These are phyloP conservation scores for Nepenthes gracilis DNA, from an alignment of 148 eudicot genomes.

Conservation along the genomic window DNA sequence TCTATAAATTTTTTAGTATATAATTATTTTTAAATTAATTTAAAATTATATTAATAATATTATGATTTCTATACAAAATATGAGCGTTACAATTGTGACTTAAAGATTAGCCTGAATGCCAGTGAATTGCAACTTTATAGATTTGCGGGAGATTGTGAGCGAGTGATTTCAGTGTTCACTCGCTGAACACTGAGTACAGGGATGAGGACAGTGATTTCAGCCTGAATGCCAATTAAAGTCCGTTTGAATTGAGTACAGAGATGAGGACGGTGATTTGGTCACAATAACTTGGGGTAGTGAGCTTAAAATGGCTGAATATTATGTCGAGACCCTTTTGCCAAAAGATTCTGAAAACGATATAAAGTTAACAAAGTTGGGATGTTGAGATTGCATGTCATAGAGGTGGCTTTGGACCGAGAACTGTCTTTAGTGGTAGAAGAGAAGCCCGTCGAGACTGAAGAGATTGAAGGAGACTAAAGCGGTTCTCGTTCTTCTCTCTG, in stretches of 20 bases:
- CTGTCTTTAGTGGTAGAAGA: constrained; percentile 71
- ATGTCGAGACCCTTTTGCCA: constrained; percentile 41
- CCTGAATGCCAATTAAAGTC: too few relatives aligned
- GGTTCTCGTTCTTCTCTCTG: constrained; percentile 48
- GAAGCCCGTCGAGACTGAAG: constrained; percentile 43
- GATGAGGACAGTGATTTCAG: too few relatives aligned
- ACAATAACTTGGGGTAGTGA: constrained; percentile 74
- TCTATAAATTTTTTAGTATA: too few relatives aligned
- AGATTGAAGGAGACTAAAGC: constrained; percentile 42
- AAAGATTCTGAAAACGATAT: constrained; percentile 51
- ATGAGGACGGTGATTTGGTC: constrained; percentile 80
- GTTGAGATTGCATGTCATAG: constrained; percentile 84
- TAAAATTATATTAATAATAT: too few relatives aligned
- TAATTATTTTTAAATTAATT: too few relatives aligned
- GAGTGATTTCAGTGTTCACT: constrained; percentile 72
- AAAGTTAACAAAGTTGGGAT: constrained; percentile 41
- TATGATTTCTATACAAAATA: too few relatives aligned
- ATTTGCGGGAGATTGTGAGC: constrained; percentile 65
- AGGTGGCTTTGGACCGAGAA: constrained; percentile 82
- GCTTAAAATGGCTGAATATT: constrained; percentile 72
- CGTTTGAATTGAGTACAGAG: constrained; percentile 71
- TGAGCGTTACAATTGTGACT: constrained; percentile 22
- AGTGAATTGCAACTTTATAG: constrained; percentile 58
- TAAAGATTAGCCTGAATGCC: constrained; percentile 82
- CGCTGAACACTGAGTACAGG: too few relatives aligned